Evolutionary conservation across 495 filamentous ascomycete species (phyloP), one percentile per base, ranked within the genome.

Genomic region (Elaphomyces granulatus): DNA sequence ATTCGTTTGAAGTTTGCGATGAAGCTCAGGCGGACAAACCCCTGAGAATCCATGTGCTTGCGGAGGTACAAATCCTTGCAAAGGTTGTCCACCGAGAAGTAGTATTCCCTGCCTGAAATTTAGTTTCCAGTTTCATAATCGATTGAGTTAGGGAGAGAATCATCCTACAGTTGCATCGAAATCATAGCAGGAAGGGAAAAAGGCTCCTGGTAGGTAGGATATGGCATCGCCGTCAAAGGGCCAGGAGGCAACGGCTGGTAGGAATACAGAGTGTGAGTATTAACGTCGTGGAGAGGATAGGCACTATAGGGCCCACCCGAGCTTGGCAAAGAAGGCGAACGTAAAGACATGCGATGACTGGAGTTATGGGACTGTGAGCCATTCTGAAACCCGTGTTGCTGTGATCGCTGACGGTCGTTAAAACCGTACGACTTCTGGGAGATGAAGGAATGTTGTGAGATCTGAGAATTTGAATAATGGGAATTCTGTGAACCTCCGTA

Each of bases 41-140:
- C 90, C 56, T 94, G 80, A 2, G 76, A 81, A 52, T 98, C 88
- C 92, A 98, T 95, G 38, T 85, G 79, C 44, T 75, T 77, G 20
- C 90, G 78, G 20, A 98, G 71, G 59, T 76, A 96, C 48, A 80
- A 70, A 50, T 98, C 90, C 60, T 93, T 96, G 73, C 83, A 88
- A 40, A 95, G 73, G 55, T 96, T 96, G 47, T 96, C 86, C 7
- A 94, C 71, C 0, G 87, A 96, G 61, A 98, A 90, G 57, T 96
- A 98, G 61, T 96, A 96, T 49, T 92, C 83, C 47, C 66, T 72
- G 36, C 17, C 6, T 32, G 39, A 64, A 41, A 61, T 28, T 28
- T 28, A 28, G 23, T 12, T 28, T 28, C 36, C 17, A 41, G 30
- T n/a, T 35, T 17, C 16, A 16, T 16, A 16, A 15, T 16, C 20